These are phyloP conservation scores for Alternaria brassicae DNA, from an alignment of 2,329 filamentous ascomycete species.

Conservation along the genomic window DNA sequence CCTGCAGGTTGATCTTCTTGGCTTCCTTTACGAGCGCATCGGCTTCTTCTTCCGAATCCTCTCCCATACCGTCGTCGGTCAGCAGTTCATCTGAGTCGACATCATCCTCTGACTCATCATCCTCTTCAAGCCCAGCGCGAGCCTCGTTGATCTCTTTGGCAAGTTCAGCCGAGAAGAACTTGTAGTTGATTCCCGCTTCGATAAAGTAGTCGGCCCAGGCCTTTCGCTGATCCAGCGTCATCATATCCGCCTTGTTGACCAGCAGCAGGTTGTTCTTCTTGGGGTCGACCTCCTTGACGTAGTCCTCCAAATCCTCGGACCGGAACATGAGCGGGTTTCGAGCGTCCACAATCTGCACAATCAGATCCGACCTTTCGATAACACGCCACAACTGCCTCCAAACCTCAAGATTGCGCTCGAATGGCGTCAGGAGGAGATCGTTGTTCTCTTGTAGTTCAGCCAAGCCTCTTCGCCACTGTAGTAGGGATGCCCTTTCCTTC, in stretches of 20 bases:
- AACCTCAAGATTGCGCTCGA: slow-evolving; percentile 95
- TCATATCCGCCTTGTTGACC: slow-evolving; percentile 99
- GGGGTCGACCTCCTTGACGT: slow-evolving; percentile 89
- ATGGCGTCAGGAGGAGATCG: slow-evolving; percentile 95
- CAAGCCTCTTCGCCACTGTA: slow-evolving; percentile 88
- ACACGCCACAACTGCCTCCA: slow-evolving; percentile 99
- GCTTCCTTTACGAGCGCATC: slow-evolving; percentile 55
- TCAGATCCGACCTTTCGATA: slow-evolving; percentile 91
- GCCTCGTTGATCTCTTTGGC: slow-evolving; percentile 89
- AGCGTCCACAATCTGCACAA: slow-evolving; percentile 98
- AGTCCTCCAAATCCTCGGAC: slow-evolving; percentile 89
- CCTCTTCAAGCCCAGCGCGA: slow-evolving; percentile 63
- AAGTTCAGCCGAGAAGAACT: slow-evolving; percentile 93
- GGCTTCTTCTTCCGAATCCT: slow-evolving; percentile 58
- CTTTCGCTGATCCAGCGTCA: slow-evolving; percentile 83
- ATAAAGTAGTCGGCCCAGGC: slow-evolving; percentile 89
- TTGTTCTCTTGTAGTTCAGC: slow-evolving; percentile 94
- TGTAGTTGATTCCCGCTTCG: slow-evolving; percentile 81
- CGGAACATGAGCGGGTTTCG: slow-evolving; percentile 93
- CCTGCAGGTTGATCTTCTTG: slow-evolving; percentile 56
- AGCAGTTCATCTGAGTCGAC: slow-evolving; percentile 38
- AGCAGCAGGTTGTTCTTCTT: slow-evolving; percentile 90
- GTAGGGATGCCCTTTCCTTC: slow-evolving; percentile 78
- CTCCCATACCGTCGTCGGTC: slow-evolving; percentile 55
- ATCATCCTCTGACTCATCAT: slow-evolving; percentile 34